Conservation (phyloP, 768 basidiomycete species). For the Phaffia tasmanica region DNA sequence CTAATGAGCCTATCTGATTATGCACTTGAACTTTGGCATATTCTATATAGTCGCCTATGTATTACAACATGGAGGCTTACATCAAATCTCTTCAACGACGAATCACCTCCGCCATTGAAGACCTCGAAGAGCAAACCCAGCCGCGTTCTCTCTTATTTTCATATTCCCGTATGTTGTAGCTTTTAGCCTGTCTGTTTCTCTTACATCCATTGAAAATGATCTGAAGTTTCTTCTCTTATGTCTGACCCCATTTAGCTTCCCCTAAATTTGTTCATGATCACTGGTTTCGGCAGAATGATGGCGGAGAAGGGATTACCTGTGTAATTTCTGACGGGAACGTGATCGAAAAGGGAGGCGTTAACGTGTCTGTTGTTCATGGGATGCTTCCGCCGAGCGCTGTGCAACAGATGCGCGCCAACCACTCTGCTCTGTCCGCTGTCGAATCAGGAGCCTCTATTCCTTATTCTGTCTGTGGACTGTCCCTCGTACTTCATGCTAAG, state of each 20-base stretch:
- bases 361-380: slow-evolving; percentile 84
- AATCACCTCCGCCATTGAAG: slow-evolving; percentile 21
- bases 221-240: too few relatives aligned
- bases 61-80: slow-evolving; percentile 18
- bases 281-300: slow-evolving; percentile 21
- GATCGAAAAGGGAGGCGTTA: slow-evolving; percentile 93
- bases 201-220: too few relatives aligned
- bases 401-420: slow-evolving; percentile 90
- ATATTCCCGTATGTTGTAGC: neutral
- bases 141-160: neutral
- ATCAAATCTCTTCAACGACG: slow-evolving; percentile 16
- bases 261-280: slow-evolving; percentile 19
- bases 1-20: too few relatives aligned
- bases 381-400: slow-evolving; percentile 76
- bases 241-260: too few relatives aligned
- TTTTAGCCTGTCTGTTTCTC: too few relatives aligned
- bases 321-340: slow-evolving; percentile 54
- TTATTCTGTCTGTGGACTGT: slow-evolving; percentile 86
- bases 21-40: neutral
- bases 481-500: slow-evolving; percentile 83
- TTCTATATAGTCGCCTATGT: slow-evolving; percentile 11
- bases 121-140: slow-evolving; percentile 13
- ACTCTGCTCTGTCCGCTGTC: slow-evolving; percentile 43
- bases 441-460: slow-evolving; percentile 49
- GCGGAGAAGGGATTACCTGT: slow-evolving; percentile 57